Evolutionary conservation across 805 yeast genomes (phyloP), one percentile per base, ranked within the genome.

Genomic region (Metahyphopichia silvanorum): DNA sequence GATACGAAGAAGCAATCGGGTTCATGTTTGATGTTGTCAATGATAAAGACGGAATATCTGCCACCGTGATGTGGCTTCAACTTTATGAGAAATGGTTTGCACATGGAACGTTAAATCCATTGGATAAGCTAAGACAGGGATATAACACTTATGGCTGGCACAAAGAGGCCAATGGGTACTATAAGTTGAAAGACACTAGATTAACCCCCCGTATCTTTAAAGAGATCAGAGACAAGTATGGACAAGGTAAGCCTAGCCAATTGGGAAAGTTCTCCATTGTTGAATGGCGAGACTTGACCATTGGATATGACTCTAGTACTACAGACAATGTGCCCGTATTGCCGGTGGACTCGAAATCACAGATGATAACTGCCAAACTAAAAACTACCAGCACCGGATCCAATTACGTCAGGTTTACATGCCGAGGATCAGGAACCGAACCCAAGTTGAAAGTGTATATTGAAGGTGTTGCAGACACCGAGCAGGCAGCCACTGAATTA

Each of bases 391-490:
- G 17, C 29, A 55, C 48, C 2, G 43, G 26, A 2, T 27, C 32
- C 5, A 40, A 33, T 8, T 38, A 21, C 8, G 78, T 86, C 2
- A 62, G 95, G 21, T 80, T 89, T 51, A 89, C 98, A 0, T 79
- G 86, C 31, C 71, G 98, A 33, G 97, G 97, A 0, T 86, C 96
- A 3, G 98, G 98, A 8, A 91, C 98, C 0, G 98, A 91, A 55
- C 97, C 97, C 2, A 91, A 91, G 54, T 66, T 91, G 42, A 91
- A 91, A 56, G 85, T 91, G 1, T 91, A 91, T 59, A 80, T 91
- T 21, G 98, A 91, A 52, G 93, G 94, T 0, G 71, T 86, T 0
- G 31, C 40, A 0, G 24, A 24, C 18, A 54, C 63, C 6, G 84
- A 72, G 27, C 49, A 38, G 0, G 51, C 56, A 3, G 85, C 96